A percentile compares a stretch with the other conserved stretches of the same genome.
phyloP scores from a whole-genome alignment of 139 green algal species.

The Chlorella sorokiniana region DNA sequence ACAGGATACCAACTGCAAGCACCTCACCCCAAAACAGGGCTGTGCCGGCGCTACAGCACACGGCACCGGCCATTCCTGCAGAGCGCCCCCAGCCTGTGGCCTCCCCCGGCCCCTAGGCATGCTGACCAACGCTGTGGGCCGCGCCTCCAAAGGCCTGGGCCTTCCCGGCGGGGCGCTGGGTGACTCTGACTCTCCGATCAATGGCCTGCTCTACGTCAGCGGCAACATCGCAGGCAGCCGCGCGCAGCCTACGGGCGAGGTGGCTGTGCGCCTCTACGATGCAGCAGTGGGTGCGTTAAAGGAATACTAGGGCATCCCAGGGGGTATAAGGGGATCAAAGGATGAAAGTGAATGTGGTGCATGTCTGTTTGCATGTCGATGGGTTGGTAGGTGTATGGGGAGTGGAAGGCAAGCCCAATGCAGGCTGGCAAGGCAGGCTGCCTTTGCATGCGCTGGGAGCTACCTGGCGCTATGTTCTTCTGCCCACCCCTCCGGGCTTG shows the following conservation, averaged over 20 bases:
- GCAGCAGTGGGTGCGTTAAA: constrained; percentile 70
- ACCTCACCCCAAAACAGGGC: constrained; percentile 19
- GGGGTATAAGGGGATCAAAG: too few species aligned
- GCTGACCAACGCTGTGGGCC: constrained; percentile 30
- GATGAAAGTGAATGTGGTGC: too few species aligned
- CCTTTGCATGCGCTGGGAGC: not conserved
- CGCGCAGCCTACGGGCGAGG: constrained; percentile 51
- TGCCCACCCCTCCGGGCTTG: not conserved
- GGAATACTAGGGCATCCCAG: too few species aligned
- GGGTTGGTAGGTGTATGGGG: too few species aligned
- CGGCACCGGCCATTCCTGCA: constrained; percentile 51
- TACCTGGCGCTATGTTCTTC: not conserved
- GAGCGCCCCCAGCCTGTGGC: constrained; percentile 15
- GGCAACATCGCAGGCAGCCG: constrained; percentile 61
- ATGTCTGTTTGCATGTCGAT: too few species aligned
- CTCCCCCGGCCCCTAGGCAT: constrained; percentile 41
- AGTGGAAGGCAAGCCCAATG: too few species aligned
- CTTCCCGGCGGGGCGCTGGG: not conserved
- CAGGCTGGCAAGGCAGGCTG: too few species aligned
- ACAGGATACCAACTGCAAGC: too few species aligned
- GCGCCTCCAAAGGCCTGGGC: constrained; percentile 27
- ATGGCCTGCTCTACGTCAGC: constrained; percentile 78
- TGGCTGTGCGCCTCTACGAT: constrained; percentile 73
- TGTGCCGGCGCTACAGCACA: constrained; percentile 67
- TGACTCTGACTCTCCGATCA: constrained; percentile 58